These are phyloP conservation scores for Thraustochytrium striatum DNA, from an alignment of 352 stramenopile genomes.

Conservation along the genomic window DNA sequence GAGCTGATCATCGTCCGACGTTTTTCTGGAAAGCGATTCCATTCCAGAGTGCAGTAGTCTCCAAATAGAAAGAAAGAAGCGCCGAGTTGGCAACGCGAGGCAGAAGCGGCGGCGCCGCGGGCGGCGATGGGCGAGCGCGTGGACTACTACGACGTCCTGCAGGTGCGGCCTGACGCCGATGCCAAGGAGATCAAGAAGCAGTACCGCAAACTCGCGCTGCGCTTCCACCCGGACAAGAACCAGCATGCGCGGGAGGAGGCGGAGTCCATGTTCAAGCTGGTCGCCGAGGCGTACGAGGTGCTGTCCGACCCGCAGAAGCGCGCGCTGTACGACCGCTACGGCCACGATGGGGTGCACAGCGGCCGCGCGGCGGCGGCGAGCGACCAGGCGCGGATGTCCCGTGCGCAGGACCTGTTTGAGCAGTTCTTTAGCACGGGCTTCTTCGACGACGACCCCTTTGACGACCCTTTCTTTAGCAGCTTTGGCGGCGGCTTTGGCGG, in stretches of 20 bases:
- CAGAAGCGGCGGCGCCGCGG: no score
- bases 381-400: not conserved
- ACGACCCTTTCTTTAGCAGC: constrained; percentile 1
- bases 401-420: constrained; percentile 66
- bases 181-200: constrained; percentile 70
- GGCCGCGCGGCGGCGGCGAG: constrained; percentile 4
- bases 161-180: not conserved
- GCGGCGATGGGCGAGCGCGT: constrained; percentile 4
- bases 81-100: no score
- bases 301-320: constrained; percentile 84
- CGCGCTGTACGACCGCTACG: constrained; percentile 83
- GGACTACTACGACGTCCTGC: constrained; percentile 42
- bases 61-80: no score
- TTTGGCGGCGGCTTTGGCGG: not conserved
- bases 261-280: constrained; percentile 84
- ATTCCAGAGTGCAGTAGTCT: no score
- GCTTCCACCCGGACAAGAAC: constrained; percentile 78
- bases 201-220: constrained; percentile 75
- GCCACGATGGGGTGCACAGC: constrained; percentile 78
- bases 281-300: constrained; percentile 84
- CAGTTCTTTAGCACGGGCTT: constrained; percentile 66
- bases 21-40: no score
- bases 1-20: no score
- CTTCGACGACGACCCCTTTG: not conserved
- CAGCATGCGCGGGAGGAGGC: constrained; percentile 59